phyloP scores from a whole-genome alignment of 306 rosid genomes.

The Cicer yamashitae region DNA sequence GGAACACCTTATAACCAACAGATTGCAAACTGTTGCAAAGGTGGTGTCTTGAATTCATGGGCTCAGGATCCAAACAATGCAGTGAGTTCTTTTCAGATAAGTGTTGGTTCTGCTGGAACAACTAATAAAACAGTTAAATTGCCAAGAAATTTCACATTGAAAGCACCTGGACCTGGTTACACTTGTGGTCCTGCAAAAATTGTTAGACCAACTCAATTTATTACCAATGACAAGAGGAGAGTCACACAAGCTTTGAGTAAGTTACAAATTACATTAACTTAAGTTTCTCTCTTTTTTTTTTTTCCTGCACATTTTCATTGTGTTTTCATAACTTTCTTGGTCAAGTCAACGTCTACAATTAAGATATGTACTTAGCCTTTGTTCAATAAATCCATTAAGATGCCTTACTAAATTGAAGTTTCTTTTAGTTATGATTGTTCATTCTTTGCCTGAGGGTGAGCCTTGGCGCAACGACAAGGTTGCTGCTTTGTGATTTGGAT shows the following conservation, averaged over 20 bases:
- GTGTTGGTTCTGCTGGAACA: constrained; percentile 95
- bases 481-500: too few species aligned
- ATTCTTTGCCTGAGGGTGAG: too few species aligned
- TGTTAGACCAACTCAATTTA: constrained; percentile 67
- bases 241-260: constrained; percentile 90
- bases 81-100: constrained; percentile 83
- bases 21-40: constrained; percentile 94
- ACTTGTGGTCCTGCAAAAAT: constrained; percentile 84
- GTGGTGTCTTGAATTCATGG: constrained; percentile 85
- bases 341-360: constrained; percentile 6
- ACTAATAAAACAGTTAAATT: constrained; percentile 83
- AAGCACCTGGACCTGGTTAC: constrained; percentile 89
- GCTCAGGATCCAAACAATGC: constrained; percentile 79
- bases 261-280: constrained; percentile 44
- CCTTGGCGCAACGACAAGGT: too few species aligned
- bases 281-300: background rate
- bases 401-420: background rate
- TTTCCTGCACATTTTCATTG: background rate
- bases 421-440: background rate
- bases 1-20: constrained; percentile 97
- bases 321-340: constrained; percentile 20
- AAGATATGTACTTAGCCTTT: background rate
- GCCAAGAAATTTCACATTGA: constrained; percentile 82
- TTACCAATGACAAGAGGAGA: constrained; percentile 78
- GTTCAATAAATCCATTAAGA: background rate